Conservation (phyloP, 2,329 filamentous ascomycete species). For the Xylariaceae sp. region DNA sequence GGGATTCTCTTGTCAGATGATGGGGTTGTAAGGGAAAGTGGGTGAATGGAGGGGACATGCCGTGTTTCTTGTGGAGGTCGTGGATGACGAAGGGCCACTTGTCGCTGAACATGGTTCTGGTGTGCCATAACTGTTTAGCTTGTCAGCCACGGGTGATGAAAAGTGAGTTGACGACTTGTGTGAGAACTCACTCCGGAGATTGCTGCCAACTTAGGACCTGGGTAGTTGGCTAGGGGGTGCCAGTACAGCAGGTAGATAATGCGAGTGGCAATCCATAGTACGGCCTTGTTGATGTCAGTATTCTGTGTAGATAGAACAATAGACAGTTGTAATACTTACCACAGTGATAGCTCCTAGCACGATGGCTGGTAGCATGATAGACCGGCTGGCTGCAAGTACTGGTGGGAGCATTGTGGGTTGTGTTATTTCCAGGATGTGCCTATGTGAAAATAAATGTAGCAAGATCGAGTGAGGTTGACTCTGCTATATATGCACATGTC, state of each 20-base stretch:
- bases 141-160: not conserved
- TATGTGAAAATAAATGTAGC: no score
- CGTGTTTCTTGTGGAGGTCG: constrained; percentile 15
- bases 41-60: constrained; percentile 1
- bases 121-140: constrained; percentile 12
- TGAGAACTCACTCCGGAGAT: constrained; percentile 9
- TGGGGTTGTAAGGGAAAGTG: not conserved
- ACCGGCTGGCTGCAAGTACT: no score
- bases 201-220: constrained; percentile 15
- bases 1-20: constrained; percentile 1
- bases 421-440: not conserved
- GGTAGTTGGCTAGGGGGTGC: constrained; percentile 16
- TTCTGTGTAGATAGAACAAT: not conserved
- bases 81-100: constrained; percentile 8
- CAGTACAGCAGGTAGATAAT: constrained; percentile 9
- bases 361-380: no score
- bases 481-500: no score
- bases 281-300: constrained; percentile 3
- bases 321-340: no score
- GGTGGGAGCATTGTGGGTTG: not conserved
- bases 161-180: not conserved
- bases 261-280: constrained; percentile 2
- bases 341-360: no score
- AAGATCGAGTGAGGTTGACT: no score
- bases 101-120: constrained; percentile 5